Evolutionary conservation across 2,329 filamentous ascomycete genomes (phyloP).

Genomic region (Talaromyces atroroseus): DNA sequence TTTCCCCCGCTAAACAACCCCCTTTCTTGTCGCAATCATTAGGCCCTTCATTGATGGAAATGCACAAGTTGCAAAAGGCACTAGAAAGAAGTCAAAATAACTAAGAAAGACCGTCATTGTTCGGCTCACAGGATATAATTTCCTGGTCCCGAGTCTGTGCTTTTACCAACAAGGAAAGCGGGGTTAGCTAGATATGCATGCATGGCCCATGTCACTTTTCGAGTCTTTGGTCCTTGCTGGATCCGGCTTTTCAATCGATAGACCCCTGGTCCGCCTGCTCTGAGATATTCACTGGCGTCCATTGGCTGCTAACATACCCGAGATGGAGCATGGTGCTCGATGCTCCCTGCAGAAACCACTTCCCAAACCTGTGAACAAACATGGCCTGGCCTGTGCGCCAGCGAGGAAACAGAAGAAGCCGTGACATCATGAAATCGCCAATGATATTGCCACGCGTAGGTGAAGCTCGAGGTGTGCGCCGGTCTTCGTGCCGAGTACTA

Average conservation of each 20-base stretch:
- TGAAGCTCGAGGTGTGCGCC: slow-evolving; percentile 3
- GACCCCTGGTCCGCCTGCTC: background rate
- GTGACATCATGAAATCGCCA: slow-evolving; percentile 7
- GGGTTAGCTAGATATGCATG: background rate
- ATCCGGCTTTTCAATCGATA: slow-evolving; percentile 5
- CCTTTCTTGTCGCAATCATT: too few species aligned
- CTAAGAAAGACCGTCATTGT: background rate
- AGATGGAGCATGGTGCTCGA: slow-evolving; percentile 1
- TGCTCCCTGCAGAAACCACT: background rate
- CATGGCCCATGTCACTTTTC: background rate
- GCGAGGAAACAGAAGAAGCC: background rate
- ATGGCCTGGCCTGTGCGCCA: background rate
- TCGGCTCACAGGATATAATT: background rate
- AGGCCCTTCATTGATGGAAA: too few species aligned
- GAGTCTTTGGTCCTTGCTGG: slow-evolving; percentile 2
- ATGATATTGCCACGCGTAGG: background rate
- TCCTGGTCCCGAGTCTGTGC: background rate
- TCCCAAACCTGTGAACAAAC: background rate
- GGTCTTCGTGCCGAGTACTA: background rate
- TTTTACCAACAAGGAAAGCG: background rate
- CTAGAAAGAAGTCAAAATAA: background rate
- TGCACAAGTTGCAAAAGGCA: background rate
- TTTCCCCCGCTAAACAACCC: too few species aligned
- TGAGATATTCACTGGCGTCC: background rate
- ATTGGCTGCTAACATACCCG: background rate